Conservation (phyloP, 257 asterid genomes). For the Solanum arcanum region DNA sequence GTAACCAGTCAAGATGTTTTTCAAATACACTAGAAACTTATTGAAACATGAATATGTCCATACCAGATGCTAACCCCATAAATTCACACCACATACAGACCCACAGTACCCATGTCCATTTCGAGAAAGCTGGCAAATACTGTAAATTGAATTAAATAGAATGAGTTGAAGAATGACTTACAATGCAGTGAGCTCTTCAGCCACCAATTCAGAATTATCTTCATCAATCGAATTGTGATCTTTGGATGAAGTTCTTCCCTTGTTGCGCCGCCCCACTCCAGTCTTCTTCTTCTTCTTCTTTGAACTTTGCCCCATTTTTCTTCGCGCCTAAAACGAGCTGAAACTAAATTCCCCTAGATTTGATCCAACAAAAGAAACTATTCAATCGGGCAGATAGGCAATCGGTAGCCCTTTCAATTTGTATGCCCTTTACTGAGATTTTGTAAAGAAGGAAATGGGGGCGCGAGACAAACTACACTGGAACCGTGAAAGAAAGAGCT, state of each 20-base stretch:
- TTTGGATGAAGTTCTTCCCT: constrained; percentile 53
- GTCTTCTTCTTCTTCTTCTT: constrained; percentile 71
- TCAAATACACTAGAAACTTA: neutral
- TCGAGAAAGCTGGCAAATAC: neutral
- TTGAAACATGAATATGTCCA: neutral
- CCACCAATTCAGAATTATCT: constrained; percentile 46
- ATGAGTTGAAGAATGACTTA: constrained; percentile 10
- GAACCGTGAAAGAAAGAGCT: neutral
- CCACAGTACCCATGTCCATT: neutral
- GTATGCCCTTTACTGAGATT: neutral
- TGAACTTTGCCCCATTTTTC: constrained; percentile 61
- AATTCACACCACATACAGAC: neutral
- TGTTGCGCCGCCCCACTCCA: constrained; percentile 25
- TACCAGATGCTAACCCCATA: neutral
- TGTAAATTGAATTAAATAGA: neutral
- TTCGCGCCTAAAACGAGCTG: neutral
- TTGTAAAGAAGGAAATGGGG: neutral
- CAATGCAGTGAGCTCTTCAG: constrained; percentile 89
- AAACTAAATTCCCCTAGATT: neutral
- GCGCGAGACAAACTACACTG: neutral
- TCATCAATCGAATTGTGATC: constrained; percentile 45
- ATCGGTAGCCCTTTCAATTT: neutral
- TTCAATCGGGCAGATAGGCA: neutral
- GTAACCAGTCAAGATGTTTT: neutral
- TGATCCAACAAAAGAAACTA: neutral